Percentiles rank a stretch among this genome's conserved stretches.
phyloP scores from a whole-genome alignment of 176 grass and related monocot genomes.

The Cenchrus fungigraminus region DNA sequence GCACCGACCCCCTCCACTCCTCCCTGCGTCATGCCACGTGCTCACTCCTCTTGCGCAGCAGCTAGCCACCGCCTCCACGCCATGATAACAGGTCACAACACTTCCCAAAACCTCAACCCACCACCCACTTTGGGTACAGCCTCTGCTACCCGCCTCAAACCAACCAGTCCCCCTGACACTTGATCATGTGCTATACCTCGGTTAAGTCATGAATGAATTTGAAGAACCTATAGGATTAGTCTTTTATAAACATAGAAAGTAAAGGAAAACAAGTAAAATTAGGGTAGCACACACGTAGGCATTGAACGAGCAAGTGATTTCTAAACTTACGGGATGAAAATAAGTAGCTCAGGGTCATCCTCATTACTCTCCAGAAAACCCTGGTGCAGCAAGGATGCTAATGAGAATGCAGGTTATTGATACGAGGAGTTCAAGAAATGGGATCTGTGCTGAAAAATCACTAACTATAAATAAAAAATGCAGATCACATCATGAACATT shows the following conservation, averaged over 20 bases:
- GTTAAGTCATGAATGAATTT: background rate
- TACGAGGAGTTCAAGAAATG: conserved; percentile 23
- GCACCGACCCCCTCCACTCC: too few species aligned
- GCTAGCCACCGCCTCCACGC: background rate
- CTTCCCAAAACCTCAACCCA: background rate
- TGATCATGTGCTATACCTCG: background rate
- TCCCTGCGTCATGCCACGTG: too few species aligned
- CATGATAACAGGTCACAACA: background rate
- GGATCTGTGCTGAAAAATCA: conserved; percentile 15
- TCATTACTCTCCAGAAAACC: conserved; percentile 97
- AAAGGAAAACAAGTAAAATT: conserved; percentile 1
- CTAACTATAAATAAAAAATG: background rate
- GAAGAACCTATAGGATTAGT: conserved; percentile 20
- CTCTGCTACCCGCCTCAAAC: background rate
- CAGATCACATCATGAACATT: background rate
- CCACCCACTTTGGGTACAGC: background rate
- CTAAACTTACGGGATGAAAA: conserved; percentile 97
- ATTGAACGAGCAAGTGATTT: conserved; percentile 42
- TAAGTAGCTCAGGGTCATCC: conserved; percentile 88
- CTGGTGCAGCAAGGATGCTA: conserved; percentile 56
- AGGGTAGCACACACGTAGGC: background rate
- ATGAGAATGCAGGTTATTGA: conserved; percentile 38
- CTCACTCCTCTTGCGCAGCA: background rate
- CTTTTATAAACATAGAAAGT: background rate
- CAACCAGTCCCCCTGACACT: background rate